phyloP scores from a whole-genome alignment of 2,329 filamentous ascomycete species.

The Zymoseptoria ardabiliae region DNA sequence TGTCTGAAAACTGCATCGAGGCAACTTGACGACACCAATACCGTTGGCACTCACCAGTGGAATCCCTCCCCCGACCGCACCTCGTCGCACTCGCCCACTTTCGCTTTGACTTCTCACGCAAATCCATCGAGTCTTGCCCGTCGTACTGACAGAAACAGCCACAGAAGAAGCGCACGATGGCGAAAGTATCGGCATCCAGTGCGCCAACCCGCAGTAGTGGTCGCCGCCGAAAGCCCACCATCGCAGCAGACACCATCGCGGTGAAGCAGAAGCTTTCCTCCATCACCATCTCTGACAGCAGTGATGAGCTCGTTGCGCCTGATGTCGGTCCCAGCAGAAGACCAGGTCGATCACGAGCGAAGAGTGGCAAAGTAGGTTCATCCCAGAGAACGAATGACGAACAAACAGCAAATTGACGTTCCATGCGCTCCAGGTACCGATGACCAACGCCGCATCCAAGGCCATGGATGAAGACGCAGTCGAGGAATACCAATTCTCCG shows the following conservation, averaged over 20 bases:
- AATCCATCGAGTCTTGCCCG: background rate
- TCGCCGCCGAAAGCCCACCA: conserved; percentile 4
- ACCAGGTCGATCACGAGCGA: background rate
- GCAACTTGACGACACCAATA: background rate
- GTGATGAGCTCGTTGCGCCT: conserved; percentile 1
- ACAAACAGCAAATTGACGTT: background rate
- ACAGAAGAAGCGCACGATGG: background rate
- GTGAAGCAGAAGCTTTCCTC: conserved; percentile 10
- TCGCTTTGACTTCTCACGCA: background rate
- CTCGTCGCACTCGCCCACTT: background rate
- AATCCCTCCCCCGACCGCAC: background rate
- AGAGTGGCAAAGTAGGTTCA: background rate
- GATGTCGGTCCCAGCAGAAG: background rate
- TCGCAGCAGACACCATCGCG: conserved; percentile 9
- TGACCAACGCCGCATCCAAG: background rate
- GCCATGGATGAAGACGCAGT: conserved; percentile 9
- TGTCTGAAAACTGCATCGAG: background rate
- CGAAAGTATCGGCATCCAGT: background rate
- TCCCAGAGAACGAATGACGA: background rate
- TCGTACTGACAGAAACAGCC: background rate
- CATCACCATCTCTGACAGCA: conserved; percentile 8
- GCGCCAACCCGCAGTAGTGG: background rate
- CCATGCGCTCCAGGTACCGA: background rate
- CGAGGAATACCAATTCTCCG: conserved; percentile 15
- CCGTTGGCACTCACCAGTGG: background rate